These are phyloP conservation scores for Chalaropsis ovoidea DNA, from an alignment of 2,329 filamentous ascomycete species.

Conservation along the genomic window DNA sequence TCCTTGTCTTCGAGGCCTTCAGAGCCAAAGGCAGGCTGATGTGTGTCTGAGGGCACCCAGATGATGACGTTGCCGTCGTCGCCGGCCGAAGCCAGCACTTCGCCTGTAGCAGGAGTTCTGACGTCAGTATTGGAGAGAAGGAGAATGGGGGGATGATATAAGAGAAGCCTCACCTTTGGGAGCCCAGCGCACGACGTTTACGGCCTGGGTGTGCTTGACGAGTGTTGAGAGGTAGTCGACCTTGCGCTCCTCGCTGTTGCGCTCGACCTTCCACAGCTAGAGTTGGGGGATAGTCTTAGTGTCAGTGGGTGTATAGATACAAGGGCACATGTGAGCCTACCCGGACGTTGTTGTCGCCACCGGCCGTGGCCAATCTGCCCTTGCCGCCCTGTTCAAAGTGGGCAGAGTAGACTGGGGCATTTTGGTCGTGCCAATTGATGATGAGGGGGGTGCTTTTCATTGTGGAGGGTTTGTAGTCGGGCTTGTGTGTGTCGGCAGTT, in stretches of 20 bases:
- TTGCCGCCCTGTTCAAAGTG: conserved; percentile 92
- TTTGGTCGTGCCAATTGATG: conserved; percentile 98
- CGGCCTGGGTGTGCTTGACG: conserved; percentile 87
- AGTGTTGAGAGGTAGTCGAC: conserved; percentile 88
- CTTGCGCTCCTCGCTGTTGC: conserved; percentile 72
- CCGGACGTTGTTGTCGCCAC: conserved; percentile 92
- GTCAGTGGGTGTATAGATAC: neutral
- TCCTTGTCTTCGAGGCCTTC: conserved; percentile 88
- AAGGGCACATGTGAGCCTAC: conserved; percentile 43
- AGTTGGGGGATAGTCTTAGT: neutral
- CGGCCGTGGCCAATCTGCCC: conserved; percentile 82
- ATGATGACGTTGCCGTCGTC: conserved; percentile 96
- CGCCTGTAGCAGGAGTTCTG: conserved; percentile 47
- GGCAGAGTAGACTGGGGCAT: conserved; percentile 90
- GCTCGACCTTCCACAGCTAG: conserved; percentile 78
- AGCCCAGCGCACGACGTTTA: conserved; percentile 95
- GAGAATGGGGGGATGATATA: conserved; percentile 13
- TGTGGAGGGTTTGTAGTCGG: conserved; percentile 32
- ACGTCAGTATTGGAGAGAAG: neutral
- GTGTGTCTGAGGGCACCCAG: conserved; percentile 80
- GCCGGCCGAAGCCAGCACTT: conserved; percentile 85
- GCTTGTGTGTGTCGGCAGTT: no score
- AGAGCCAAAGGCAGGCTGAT: conserved; percentile 62
- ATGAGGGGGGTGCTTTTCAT: conserved; percentile 97
- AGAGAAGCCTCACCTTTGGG: conserved; percentile 61